Percentiles rank a stretch among this genome's conserved stretches.
phyloP scores from a whole-genome alignment of 2,329 filamentous ascomycete genomes.

The Colletotrichum salicis region DNA sequence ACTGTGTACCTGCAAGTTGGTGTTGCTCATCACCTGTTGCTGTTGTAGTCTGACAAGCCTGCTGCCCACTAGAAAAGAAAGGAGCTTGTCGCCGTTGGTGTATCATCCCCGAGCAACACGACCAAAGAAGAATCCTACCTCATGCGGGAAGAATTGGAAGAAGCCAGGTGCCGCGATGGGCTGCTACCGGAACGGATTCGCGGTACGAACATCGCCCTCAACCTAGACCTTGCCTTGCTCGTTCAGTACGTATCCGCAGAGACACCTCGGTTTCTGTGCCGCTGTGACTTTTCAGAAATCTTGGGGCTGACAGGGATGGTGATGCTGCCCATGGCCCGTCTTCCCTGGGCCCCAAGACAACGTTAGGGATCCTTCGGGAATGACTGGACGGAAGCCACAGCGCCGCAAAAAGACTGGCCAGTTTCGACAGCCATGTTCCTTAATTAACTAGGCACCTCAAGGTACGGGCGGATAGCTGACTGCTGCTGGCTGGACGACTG shows the following conservation, averaged over 20 bases:
- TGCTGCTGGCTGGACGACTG: not conserved
- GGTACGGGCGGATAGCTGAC: not conserved
- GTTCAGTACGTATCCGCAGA: not conserved
- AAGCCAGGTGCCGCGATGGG: not conserved
- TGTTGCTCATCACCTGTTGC: not conserved
- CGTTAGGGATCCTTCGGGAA: slow-evolving; percentile 16
- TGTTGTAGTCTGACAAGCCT: not conserved
- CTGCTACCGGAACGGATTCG: not conserved
- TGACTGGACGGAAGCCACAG: slow-evolving; percentile 9
- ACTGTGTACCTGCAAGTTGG: not conserved
- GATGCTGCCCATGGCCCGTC: not conserved
- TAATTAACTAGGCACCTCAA: not conserved
- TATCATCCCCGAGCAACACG: slow-evolving; percentile 6
- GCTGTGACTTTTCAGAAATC: slow-evolving; percentile 3
- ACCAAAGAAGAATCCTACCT: slow-evolving; percentile 8
- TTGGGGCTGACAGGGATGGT: slow-evolving; percentile 14
- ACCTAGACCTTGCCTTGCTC: too few relatives aligned
- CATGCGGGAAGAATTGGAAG: slow-evolving; percentile 11
- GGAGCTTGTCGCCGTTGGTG: not conserved
- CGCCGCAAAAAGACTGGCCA: not conserved
- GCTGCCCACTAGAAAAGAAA: not conserved
- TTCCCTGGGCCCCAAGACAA: slow-evolving; percentile 3
- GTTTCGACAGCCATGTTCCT: not conserved
- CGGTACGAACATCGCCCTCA: not conserved
- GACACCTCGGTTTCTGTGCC: not conserved